Base-by-base conservation (phyloP, 371 early-diverging fungal genomes). In the Caulochytrium protostelioides region DNA sequence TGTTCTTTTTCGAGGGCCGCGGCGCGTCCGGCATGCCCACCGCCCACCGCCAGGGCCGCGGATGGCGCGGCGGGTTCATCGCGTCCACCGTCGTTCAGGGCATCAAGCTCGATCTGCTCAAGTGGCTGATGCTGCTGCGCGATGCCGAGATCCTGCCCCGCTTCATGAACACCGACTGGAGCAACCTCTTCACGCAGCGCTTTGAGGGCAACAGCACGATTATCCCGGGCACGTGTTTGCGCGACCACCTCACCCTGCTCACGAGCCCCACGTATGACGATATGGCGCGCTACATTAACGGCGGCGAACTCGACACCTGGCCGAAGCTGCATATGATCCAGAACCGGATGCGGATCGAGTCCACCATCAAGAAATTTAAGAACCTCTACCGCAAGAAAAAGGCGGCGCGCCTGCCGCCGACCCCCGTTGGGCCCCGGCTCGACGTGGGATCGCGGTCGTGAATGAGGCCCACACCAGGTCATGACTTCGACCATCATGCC, bases 121-220 rank as follows among this genome's bases (percentile, higher is more conserved):
- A 87, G 46, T 82, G 84, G 83, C 60, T 86, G 26, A 63, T 72
- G 28, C 62, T 83, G 3, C 39, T 83, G 10, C 49, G 80, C 38
- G 83, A 85, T 32, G 45, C 84, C 24, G 63, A 76, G 34, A 50
- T 87, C 13, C 47, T 84, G 28, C 87, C 86, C 2, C 57, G 58
- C 18, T 35, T 84, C 17, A 50, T 74, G 42, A 60, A 69, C 39
- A 76, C 74, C 44, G 81, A 85, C 51, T 73, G 83, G 70, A 74
- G 76, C 21, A 64, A 63, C 18, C 57, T 84, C 2, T 91, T 72
- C 70, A 52, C 83, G 29, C 90, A 86, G 46, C 70, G 70, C 43
- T 84, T 87, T 55, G 80, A 81, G 34, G 86, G 87, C 24, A 70
- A 59, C 43, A 72, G 82, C 18, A 87, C 87, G 0, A 79, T 91